A percentile compares a stretch with the other conserved stretches of the same genome.
These are phyloP conservation scores for Lasiosphaeriaceae sp. DNA, from an alignment of 495 filamentous ascomycete species.

Conservation along the genomic window DNA sequence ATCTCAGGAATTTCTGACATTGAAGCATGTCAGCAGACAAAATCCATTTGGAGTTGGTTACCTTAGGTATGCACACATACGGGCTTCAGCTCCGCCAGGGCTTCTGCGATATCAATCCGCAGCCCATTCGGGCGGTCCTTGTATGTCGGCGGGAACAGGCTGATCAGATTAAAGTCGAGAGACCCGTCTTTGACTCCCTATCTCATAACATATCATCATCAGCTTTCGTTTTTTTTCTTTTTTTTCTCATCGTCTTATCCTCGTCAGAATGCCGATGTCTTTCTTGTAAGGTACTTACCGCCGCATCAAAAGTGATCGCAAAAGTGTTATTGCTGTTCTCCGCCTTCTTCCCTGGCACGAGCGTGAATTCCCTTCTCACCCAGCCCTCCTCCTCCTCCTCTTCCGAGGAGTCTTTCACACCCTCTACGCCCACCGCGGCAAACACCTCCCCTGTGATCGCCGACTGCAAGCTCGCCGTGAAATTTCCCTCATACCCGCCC, in stretches of 20 bases:
- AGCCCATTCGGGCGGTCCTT: slow-evolving; percentile 60
- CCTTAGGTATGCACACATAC: slow-evolving; percentile 14
- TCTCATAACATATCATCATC: slow-evolving; percentile 16
- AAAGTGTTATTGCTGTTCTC: slow-evolving; percentile 64
- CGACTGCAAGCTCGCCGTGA: slow-evolving; percentile 46
- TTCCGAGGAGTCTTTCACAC: slow-evolving; percentile 22
- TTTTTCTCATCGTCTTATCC: too few relatives aligned
- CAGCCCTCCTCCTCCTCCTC: slow-evolving; percentile 38
- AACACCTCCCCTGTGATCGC: slow-evolving; percentile 43
- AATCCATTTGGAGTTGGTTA: neutral
- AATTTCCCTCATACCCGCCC: slow-evolving; percentile 34
- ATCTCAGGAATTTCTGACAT: slow-evolving; percentile 49
- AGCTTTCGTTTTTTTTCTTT: neutral
- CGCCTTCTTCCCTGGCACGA: slow-evolving; percentile 39
- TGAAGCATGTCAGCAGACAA: neutral
- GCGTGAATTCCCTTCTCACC: slow-evolving; percentile 47
- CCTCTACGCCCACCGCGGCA: slow-evolving; percentile 36
- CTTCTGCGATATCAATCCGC: slow-evolving; percentile 54
- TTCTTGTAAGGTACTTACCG: slow-evolving; percentile 18
- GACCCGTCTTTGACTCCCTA: slow-evolving; percentile 30
- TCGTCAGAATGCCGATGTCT: too few relatives aligned
- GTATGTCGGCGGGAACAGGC: slow-evolving; percentile 65
- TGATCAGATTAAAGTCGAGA: slow-evolving; percentile 62
- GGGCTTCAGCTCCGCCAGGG: slow-evolving; percentile 50
- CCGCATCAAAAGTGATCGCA: slow-evolving; percentile 54